These are phyloP conservation scores for Arthroderma sp. DNA, from an alignment of 2,329 filamentous ascomycete species.

Conservation along the genomic window DNA sequence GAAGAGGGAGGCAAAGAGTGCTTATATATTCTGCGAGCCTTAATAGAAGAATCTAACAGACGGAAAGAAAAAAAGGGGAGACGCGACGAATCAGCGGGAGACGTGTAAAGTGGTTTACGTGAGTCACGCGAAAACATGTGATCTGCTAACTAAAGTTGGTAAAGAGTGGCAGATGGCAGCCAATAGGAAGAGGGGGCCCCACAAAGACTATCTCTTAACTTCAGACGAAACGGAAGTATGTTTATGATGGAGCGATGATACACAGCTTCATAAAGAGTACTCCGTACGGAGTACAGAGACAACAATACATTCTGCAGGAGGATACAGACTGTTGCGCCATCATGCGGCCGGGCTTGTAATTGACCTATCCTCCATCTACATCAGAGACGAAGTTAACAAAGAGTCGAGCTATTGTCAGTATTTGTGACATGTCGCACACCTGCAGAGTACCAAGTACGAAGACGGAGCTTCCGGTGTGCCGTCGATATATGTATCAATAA, in stretches of 20 bases:
- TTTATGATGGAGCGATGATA: background rate
- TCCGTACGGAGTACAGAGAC: background rate
- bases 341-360: background rate
- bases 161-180: background rate
- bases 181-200: background rate
- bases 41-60: too few species aligned
- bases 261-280: background rate
- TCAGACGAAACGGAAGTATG: too few species aligned
- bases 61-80: background rate
- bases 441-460: too few species aligned
- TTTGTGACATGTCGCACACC: too few species aligned
- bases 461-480: too few species aligned
- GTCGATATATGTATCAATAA: too few species aligned
- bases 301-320: background rate
- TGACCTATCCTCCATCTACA: background rate
- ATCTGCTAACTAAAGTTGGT: background rate
- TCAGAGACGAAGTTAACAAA: too few species aligned
- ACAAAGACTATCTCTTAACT: background rate
- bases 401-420: too few species aligned
- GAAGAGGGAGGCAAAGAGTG: too few species aligned
- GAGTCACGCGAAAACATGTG: constrained; percentile 12
- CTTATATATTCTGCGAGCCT: too few species aligned
- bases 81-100: constrained; percentile 6
- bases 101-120: constrained; percentile 12
- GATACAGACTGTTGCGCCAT: background rate